phyloP scores from a whole-genome alignment of 768 basidiomycete species.

The Candolleomyces eurysporus region DNA sequence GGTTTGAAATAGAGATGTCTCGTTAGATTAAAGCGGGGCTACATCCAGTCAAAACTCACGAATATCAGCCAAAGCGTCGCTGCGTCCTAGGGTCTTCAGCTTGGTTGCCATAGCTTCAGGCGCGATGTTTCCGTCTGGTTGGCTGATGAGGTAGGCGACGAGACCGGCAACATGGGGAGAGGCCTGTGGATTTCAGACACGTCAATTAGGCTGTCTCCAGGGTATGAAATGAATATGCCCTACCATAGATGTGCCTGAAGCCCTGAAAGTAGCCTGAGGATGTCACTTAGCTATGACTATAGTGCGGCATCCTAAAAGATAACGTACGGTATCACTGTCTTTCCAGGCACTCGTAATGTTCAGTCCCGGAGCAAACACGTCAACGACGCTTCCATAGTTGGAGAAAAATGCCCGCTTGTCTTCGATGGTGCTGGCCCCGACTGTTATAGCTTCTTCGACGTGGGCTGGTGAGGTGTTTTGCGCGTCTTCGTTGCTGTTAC shows the following conservation, averaged over 20 bases:
- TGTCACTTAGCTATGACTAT: background rate
- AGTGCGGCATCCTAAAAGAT: too few species aligned
- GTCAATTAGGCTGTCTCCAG: background rate
- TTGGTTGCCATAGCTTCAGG: conserved; percentile 28
- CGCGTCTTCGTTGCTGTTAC: conserved; percentile 81
- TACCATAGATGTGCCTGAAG: conserved; percentile 28
- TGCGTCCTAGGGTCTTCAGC: conserved; percentile 24
- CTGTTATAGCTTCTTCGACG: conserved; percentile 86
- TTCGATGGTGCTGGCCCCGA: conserved; percentile 82
- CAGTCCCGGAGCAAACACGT: conserved; percentile 34
- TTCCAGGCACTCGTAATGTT: conserved; percentile 8
- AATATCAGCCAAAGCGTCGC: conserved; percentile 11
- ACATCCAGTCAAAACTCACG: background rate
- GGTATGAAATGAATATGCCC: background rate
- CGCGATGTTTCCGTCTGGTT: conserved; percentile 23
- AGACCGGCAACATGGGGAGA: conserved; percentile 38
- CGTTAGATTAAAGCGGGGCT: too few species aligned
- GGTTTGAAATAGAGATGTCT: too few species aligned
- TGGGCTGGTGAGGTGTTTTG: conserved; percentile 92
- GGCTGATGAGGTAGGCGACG: conserved; percentile 34
- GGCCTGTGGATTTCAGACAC: conserved; percentile 14
- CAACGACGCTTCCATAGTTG: conserved; percentile 30
- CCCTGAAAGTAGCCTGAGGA: conserved; percentile 19
- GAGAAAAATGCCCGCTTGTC: conserved; percentile 65
- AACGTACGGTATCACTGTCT: conserved; percentile 20